These are phyloP conservation scores for Penicillium bialowiezense DNA, from an alignment of 495 filamentous ascomycete species.

Conservation along the genomic window DNA sequence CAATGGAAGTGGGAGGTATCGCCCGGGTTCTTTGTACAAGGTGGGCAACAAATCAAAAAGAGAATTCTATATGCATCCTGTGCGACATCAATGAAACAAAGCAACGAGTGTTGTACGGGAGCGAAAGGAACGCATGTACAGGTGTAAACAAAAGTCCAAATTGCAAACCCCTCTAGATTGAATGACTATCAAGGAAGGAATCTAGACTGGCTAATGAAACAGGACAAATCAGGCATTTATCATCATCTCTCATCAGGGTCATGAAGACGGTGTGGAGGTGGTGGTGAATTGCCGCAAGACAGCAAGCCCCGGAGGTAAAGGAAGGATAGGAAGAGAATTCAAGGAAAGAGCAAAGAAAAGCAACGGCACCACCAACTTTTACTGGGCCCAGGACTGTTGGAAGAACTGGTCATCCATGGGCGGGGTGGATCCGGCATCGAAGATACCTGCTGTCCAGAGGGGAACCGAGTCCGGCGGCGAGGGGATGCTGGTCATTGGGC, in stretches of 20 bases:
- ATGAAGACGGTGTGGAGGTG: slow-evolving; percentile 50
- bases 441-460: slow-evolving; percentile 38
- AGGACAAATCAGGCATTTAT: slow-evolving; percentile 44
- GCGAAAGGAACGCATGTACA: slow-evolving; percentile 8
- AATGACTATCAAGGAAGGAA: slow-evolving; percentile 37
- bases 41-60: not conserved
- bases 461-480: slow-evolving; percentile 32
- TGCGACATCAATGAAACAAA: not conserved
- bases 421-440: slow-evolving; percentile 29
- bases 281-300: slow-evolving; percentile 39
- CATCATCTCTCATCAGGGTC: slow-evolving; percentile 56
- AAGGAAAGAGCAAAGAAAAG: slow-evolving; percentile 3
- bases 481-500: slow-evolving; percentile 14
- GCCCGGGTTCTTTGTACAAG: slow-evolving; percentile 9
- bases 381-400: slow-evolving; percentile 39
- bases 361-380: slow-evolving; percentile 15
- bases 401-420: slow-evolving; percentile 36
- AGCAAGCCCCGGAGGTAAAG: slow-evolving; percentile 12
- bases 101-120: not conserved
- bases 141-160: slow-evolving; percentile 12
- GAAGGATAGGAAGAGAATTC: slow-evolving; percentile 10
- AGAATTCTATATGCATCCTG: not conserved
- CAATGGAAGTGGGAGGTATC: not conserved
- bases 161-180: slow-evolving; percentile 32
- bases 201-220: slow-evolving; percentile 43